Base-by-base conservation (phyloP, 2,329 filamentous ascomycete genomes). In the Aureobasidium sp. region DNA sequence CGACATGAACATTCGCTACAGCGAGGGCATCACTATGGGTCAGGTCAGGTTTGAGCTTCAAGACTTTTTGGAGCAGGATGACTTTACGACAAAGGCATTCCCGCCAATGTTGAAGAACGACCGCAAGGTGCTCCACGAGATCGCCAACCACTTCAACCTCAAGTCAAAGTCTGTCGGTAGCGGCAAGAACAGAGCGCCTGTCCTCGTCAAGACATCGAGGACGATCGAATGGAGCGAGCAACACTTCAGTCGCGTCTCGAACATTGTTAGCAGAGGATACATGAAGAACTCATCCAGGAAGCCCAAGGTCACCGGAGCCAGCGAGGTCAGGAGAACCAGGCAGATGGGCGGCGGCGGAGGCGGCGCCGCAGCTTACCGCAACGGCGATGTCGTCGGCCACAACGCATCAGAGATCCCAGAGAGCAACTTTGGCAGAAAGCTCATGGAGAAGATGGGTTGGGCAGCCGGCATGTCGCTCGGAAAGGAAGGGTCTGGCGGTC, bases 381-480 rank as follows among this genome's bases (percentile, higher is more conserved):
- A 97, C 69, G 94, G 94, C 20, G 92, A 97, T 67, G 79, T 96
- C 31, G 91, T 97, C 2, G 94, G 93, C 52, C 90, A 84, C 1
- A 84, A 86, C 52, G 92, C 93, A 1, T 89, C 91, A 12, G 92
- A 96, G 72, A 81, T 99, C 36, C 89, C 90, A 1, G 79, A 80
- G 5, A 89, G 88, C 59, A 97, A 96, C 72, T 90, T 85, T 67
- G 94, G 94, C 12, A 84, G 91, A 56, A 85, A 86, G 3, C 89
- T 99, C 85, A 77, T 99, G 66, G 91, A 96, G 77, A 97, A 94
- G 76, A 97, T 97, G 94, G 94, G 94, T 3, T 99, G 94, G 92
- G 89, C 84, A 64, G 87, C 82, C 58, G 94, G 94, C 5, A 96
- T 87, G 70, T 89, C 89, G 1, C 81, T 99, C 0, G 94, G 94